Percentiles rank a stretch among this genome's conserved stretches.
Evolutionary conservation across 2,329 filamentous ascomycete genomes (phyloP).

Genomic region (Fusarium nelsonii): DNA sequence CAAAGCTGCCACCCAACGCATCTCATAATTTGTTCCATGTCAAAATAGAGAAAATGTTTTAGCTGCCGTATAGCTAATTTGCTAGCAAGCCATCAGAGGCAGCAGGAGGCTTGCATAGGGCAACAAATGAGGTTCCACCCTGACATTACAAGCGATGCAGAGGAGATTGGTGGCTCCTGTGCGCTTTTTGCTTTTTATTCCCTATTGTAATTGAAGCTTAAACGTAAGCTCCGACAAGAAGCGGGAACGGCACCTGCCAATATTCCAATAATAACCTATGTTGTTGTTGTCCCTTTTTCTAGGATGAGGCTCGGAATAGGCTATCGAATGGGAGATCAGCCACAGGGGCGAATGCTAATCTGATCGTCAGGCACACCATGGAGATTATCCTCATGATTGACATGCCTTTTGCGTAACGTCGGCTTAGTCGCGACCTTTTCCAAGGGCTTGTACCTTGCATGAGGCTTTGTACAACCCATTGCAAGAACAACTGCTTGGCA

Average conservation of each 20-base stretch:
- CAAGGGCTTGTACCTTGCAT: constrained; percentile 8
- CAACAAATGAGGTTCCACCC: constrained; percentile 15
- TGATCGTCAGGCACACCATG: constrained; percentile 33
- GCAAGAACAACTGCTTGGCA: constrained; percentile 16
- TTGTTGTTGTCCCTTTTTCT: not conserved
- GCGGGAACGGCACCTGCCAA: constrained; percentile 20
- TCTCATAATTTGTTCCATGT: not conserved
- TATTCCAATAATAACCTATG: constrained; percentile 13
- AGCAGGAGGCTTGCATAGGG: constrained; percentile 19
- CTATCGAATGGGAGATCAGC: not conserved
- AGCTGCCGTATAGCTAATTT: constrained; percentile 12
- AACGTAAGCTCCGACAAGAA: not conserved
- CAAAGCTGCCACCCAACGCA: not conserved
- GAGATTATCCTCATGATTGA: not conserved
- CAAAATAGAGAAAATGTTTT: constrained; percentile 9
- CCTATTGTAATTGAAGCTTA: not conserved
- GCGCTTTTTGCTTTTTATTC: constrained; percentile 3
- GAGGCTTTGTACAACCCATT: not conserved
- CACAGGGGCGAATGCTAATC: not conserved
- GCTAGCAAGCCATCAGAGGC: constrained; percentile 14
- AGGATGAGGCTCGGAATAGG: not conserved
- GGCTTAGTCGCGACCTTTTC: not conserved
- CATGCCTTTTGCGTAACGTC: constrained; percentile 14
- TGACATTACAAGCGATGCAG: constrained; percentile 21
- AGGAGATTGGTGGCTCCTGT: constrained; percentile 20